These are phyloP conservation scores for Piper longum DNA, from an alignment of 164 flowering plant genomes.

Conservation along the genomic window DNA sequence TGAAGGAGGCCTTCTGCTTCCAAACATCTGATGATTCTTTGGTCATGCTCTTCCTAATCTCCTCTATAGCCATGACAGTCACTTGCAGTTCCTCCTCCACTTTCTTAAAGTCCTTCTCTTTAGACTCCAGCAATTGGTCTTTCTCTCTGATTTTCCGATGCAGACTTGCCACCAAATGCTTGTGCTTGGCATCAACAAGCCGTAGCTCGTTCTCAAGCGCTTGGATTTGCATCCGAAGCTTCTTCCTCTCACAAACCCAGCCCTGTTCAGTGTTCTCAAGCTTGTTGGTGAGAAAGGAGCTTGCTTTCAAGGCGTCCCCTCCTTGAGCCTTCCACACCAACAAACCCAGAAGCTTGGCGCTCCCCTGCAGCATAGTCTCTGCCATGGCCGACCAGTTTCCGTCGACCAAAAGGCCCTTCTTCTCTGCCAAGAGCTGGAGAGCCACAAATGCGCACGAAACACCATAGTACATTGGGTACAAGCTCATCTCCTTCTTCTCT, in stretches of 20 bases:
- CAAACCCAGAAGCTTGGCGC: slow-evolving; percentile 64
- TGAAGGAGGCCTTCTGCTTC: slow-evolving; percentile 81
- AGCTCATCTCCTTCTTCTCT: slow-evolving; percentile 24
- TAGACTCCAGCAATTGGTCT: slow-evolving; percentile 5
- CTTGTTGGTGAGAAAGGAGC: slow-evolving; percentile 28
- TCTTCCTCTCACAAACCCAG: slow-evolving; percentile 69
- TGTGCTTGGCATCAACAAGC: slow-evolving; percentile 31
- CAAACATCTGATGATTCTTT: slow-evolving; percentile 42
- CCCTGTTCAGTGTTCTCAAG: slow-evolving; percentile 49
- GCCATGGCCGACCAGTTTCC: background rate
- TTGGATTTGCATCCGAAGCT: slow-evolving; percentile 50
- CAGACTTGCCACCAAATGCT: slow-evolving; percentile 32
- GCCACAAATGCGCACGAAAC: slow-evolving; percentile 77
- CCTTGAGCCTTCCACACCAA: slow-evolving; percentile 58
- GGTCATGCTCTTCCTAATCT: slow-evolving; percentile 37
- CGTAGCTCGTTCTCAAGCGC: slow-evolving; percentile 42
- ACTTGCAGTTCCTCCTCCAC: slow-evolving; percentile 44
- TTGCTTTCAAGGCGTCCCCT: slow-evolving; percentile 18
- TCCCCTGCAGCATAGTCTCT: slow-evolving; percentile 58
- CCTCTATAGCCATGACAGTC: slow-evolving; percentile 28
- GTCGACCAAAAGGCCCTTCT: slow-evolving; percentile 7
- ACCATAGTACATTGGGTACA: slow-evolving; percentile 65
- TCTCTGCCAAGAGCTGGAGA: slow-evolving; percentile 27
- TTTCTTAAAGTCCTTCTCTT: slow-evolving; percentile 31
- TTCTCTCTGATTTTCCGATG: slow-evolving; percentile 32